Evolutionary conservation across 768 basidiomycete genomes (phyloP).

Genomic region (Tephrocybe rancida): DNA sequence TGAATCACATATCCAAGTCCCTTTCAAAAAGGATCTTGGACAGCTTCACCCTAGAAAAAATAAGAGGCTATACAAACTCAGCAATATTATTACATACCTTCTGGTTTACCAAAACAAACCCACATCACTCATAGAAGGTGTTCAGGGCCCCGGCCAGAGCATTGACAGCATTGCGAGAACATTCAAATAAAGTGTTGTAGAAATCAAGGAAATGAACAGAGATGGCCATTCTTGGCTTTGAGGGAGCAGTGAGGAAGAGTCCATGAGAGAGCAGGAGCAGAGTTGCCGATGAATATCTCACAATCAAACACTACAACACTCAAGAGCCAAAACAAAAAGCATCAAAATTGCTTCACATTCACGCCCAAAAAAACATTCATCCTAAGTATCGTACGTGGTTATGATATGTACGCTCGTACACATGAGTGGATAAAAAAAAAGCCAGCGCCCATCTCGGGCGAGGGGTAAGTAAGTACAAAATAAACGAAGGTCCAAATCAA

Average conservation of each 20-base stretch:
- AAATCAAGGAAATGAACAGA: slow-evolving; percentile 33
- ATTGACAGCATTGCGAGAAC: slow-evolving; percentile 36
- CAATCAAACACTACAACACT: no score
- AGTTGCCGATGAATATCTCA: no score
- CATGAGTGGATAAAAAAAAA: no score
- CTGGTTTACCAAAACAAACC: not conserved
- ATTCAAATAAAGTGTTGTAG: slow-evolving; percentile 34
- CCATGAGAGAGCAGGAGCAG: slow-evolving; percentile 29
- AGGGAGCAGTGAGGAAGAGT: slow-evolving; percentile 32
- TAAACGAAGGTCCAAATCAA: no score
- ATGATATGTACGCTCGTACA: no score
- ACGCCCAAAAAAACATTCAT: no score
- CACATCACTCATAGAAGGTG: slow-evolving; percentile 28
- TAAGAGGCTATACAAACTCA: not conserved
- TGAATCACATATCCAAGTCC: not conserved
- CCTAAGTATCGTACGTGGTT: no score
- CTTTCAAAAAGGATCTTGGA: not conserved
- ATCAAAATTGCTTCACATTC: no score
- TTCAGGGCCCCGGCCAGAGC: slow-evolving; percentile 27
- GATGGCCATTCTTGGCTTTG: slow-evolving; percentile 22
- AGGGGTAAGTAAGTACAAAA: no score
- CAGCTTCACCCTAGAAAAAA: not conserved
- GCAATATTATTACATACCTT: not conserved
- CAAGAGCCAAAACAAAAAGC: no score
- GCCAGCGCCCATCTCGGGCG: no score